phyloP scores from a whole-genome alignment of 2,329 filamentous ascomycete species.

The Fusarium zealandicum region DNA sequence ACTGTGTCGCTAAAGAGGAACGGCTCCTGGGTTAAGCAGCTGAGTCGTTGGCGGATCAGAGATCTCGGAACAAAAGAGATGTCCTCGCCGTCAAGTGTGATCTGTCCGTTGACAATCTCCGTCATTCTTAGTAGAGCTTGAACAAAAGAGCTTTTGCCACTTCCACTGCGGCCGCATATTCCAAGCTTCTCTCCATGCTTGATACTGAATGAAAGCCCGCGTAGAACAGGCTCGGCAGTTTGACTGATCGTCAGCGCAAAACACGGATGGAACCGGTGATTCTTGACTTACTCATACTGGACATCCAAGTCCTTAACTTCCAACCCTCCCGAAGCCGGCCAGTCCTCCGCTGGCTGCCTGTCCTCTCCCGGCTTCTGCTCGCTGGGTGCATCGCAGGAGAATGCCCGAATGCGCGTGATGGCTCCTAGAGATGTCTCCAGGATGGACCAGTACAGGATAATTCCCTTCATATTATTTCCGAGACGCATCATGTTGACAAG shows the following conservation, averaged over 20 bases:
- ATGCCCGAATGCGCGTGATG: conserved; percentile 41
- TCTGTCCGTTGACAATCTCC: conserved; percentile 52
- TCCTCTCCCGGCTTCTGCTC: conserved; percentile 33
- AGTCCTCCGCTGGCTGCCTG: conserved; percentile 16
- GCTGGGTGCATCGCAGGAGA: conserved; percentile 37
- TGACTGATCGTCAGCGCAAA: conserved; percentile 27
- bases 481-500: conserved; percentile 47
- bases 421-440: conserved; percentile 44
- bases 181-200: conserved; percentile 49
- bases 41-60: conserved; percentile 46
- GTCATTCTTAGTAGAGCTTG: conserved; percentile 57
- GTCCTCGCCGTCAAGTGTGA: conserved; percentile 56
- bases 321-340: conserved; percentile 37
- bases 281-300: conserved; percentile 40
- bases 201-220: conserved; percentile 44
- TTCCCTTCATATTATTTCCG: conserved; percentile 38
- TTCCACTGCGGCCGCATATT: conserved; percentile 55
- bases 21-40: conserved; percentile 60
- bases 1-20: conserved; percentile 59
- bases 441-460: conserved; percentile 42
- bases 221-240: conserved; percentile 40
- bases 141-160: conserved; percentile 50
- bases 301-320: conserved; percentile 37
- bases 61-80: conserved; percentile 39
- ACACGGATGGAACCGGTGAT: accelerated